A percentile compares a stretch with the other conserved stretches of the same genome.
phyloP scores from a whole-genome alignment of 805 yeast genomes.

The Yamadazyma kitorensis region DNA sequence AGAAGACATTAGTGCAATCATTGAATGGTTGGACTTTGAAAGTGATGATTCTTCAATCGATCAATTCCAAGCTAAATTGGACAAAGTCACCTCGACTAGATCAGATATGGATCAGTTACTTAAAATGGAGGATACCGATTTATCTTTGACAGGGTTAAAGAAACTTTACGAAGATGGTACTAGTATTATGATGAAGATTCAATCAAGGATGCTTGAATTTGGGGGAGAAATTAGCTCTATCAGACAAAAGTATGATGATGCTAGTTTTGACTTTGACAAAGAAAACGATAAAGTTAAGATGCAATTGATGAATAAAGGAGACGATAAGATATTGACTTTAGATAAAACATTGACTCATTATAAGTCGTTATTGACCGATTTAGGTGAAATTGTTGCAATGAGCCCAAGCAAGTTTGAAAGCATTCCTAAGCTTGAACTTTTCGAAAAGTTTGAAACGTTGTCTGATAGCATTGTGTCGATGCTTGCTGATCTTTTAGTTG shows the following conservation, averaged over 20 bases:
- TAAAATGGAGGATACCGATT: conserved; percentile 43
- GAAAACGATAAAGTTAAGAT: conserved; percentile 46
- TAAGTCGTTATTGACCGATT: conserved; percentile 25
- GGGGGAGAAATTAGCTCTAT: conserved; percentile 44
- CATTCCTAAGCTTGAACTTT: conserved; percentile 23
- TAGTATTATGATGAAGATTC: conserved; percentile 38
- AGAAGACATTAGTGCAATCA: conserved; percentile 40
- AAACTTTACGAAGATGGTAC: conserved; percentile 43
- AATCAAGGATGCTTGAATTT: conserved; percentile 42
- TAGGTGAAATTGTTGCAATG: conserved; percentile 20
- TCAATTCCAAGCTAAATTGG: conserved; percentile 24
- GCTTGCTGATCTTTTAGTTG: conserved; percentile 26
- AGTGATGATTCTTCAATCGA: conserved; percentile 47
- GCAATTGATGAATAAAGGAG: conserved; percentile 18
- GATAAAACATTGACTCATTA: conserved; percentile 24
- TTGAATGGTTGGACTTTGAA: conserved; percentile 81
- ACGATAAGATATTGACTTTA: conserved; percentile 23
- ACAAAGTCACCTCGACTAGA: conserved; percentile 18
- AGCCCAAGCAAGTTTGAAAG: conserved; percentile 19
- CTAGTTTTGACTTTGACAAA: conserved; percentile 50
- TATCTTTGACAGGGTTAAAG: conserved; percentile 45
- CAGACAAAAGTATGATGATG: conserved; percentile 40
- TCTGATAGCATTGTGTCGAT: conserved; percentile 25
- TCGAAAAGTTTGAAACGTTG: conserved; percentile 22
- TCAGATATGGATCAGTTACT: conserved; percentile 30